Base-by-base conservation (phyloP, 2,329 filamentous ascomycete species). In the Sarocladium brachiariae region DNA sequence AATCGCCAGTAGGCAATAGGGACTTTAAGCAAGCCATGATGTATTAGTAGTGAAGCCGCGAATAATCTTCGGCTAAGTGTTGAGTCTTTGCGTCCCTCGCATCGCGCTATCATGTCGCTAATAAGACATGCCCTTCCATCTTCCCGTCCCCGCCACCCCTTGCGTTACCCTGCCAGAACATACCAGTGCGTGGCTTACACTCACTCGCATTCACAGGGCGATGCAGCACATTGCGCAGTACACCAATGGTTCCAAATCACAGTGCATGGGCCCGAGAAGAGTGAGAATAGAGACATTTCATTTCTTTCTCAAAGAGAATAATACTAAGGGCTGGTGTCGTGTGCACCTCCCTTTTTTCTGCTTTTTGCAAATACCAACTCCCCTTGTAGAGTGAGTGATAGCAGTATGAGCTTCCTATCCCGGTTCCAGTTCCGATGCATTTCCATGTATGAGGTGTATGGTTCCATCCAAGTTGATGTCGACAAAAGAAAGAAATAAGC, bases 241-340 rank as follows among this genome's bases (percentile, higher is more conserved):
- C n/a, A n/a, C n/a, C n/a, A n/a, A n/a, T n/a, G n/a, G n/a, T n/a
- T n/a, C n/a, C 27, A 30, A 30, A 30, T 13, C 27, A 30, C 7
- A 30, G 7, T 13, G 27, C 27, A 49, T 18, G 39, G 37, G 10
- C 27, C 34, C 19, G 21, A 5, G 21, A 11, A 13, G 3, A 48
- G 18, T 19, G 46, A 16, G 14, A 37, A 35, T 18, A 49, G 30
- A 35, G 46, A 49, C 34, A 49, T 49, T 46, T 48, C 45, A 33
- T 48, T 48, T 48, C 45, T 34, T 33, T 46, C 18, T 48, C 31
- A 11, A 7, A 23, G 14, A 27, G 14, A 46, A 16, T 10, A 23
- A n/a, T n/a, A n/a, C n/a, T n/a, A n/a, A n/a, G n/a, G 18, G 9
- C 4, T 39, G 16, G 19, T 39, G 23, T 39, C 37, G 37, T n/a